Base-by-base conservation (phyloP, 2,329 filamentous ascomycete species). In the Juglanconis sp. region DNA sequence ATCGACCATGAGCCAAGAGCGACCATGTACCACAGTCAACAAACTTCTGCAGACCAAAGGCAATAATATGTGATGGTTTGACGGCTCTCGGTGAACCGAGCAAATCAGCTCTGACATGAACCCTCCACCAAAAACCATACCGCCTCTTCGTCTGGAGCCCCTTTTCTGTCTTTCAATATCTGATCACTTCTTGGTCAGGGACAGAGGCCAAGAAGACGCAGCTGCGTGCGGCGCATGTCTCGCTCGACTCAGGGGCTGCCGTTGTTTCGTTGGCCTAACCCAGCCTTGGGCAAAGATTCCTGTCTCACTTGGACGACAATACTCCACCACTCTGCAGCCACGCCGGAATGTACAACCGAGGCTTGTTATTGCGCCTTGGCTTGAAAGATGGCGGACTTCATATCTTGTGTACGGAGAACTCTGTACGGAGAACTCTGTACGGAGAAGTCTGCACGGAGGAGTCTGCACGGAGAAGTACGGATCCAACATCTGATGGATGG, bases 71-170 rank as follows among this genome's bases (percentile, higher is more conserved):
- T 42, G 51, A 49, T 34, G 49, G 34, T 50, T 40, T 57, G 60
- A 52, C 60, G 60, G 60, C 53, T 56, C 56, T 59, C 54, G 52
- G 53, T 53, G 59, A 50, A 50, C 50, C 55, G 55, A 59, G 46
- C 59, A 59, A 59, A 61, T 61, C 59, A 61, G 46, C 52, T 40
- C 15, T 35, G 34, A 44, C 15, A 4, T 4, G 50, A 35, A 40
- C 35, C 24, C 52, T 49, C 48, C n/a, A 47, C 40, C 48, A 57
- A 24, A 24, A 24, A 24, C 24, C 24, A 24, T 24, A 24, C 24
- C 24, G 24, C 24, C 24, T 24, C 24, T 24, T 24, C 24, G 1
- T 24, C 24, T 24, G 24, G 24, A 24, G 24, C 30, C 38, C 38
- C 52, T 34, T 54, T 42, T 13, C 17, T 49, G 7, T 31, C 24